Evolutionary conservation across 2,329 filamentous ascomycete genomes (phyloP).

Genomic region (Verticillium albo-atrum): DNA sequence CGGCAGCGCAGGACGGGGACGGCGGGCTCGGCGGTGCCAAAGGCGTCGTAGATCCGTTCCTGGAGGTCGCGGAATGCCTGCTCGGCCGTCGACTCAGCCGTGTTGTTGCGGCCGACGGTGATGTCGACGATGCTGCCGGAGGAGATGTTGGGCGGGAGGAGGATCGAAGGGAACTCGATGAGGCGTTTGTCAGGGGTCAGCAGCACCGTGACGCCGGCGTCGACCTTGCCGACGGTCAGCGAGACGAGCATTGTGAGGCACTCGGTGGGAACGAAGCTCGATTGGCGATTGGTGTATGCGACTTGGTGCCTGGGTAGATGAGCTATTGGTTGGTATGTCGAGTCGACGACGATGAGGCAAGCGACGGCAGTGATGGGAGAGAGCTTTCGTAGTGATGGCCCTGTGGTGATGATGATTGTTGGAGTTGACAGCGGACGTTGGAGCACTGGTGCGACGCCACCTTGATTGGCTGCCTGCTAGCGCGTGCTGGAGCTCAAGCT

Average conservation of each 20-base stretch:
- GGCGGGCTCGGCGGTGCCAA: conserved; percentile 74
- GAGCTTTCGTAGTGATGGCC: neutral
- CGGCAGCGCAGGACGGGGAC: conserved; percentile 81
- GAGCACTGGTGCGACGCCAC: neutral
- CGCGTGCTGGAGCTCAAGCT: neutral
- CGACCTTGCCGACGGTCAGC: conserved; percentile 97
- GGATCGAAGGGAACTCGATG: conserved; percentile 97
- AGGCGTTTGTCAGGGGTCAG: conserved; percentile 95
- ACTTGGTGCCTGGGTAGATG: too few relatives aligned
- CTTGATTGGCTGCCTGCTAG: neutral
- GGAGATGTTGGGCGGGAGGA: conserved; percentile 90
- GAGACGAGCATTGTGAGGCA: conserved; percentile 78
- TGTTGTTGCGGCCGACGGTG: conserved; percentile 81
- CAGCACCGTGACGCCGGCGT: conserved; percentile 95
- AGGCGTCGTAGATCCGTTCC: conserved; percentile 78
- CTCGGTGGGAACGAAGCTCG: neutral
- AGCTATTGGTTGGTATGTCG: neutral
- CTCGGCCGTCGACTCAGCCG: conserved; percentile 71
- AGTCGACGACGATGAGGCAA: neutral
- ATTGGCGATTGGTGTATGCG: neutral
- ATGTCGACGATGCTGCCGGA: conserved; percentile 98
- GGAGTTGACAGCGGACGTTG: neutral
- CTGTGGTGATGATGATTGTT: neutral
- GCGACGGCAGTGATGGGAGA: too few relatives aligned
- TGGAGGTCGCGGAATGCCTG: conserved; percentile 81